phyloP scores from a whole-genome alignment of 1,139 yeast genomes.

The Pichia cactophila region DNA sequence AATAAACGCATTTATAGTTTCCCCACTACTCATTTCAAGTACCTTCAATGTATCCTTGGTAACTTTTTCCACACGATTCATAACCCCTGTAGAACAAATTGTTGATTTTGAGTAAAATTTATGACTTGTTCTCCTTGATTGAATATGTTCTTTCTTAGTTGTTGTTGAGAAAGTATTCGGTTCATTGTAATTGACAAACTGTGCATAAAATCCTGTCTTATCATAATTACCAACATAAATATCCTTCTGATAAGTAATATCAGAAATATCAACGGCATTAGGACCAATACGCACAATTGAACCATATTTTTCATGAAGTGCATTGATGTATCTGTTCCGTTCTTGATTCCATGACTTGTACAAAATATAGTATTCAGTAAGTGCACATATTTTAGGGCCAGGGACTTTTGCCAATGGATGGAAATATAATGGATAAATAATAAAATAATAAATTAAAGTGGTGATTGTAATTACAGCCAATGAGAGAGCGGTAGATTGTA shows the following conservation, averaged over 20 bases:
- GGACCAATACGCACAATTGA: conserved; percentile 57
- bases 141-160: conserved; percentile 42
- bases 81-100: conserved; percentile 26
- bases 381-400: conserved; percentile 51
- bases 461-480: conserved; percentile 7
- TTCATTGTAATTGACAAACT: conserved; percentile 52
- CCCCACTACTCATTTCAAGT: conserved; percentile 18
- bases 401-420: conserved; percentile 51
- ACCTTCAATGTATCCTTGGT: conserved; percentile 23
- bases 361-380: conserved; percentile 41
- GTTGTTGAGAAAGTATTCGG: conserved; percentile 53
- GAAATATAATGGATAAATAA: conserved; percentile 39
- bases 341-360: conserved; percentile 46
- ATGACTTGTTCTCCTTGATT: conserved; percentile 41
- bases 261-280: conserved; percentile 52
- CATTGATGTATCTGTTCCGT: conserved; percentile 45
- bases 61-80: conserved; percentile 28
- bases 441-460: conserved; percentile 25
- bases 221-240: conserved; percentile 54
- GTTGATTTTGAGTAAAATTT: conserved; percentile 43
- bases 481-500: neutral
- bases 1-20: conserved; percentile 47
- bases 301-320: conserved; percentile 51
- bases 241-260: conserved; percentile 44
- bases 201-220: conserved; percentile 52